Evolutionary conservation across 2,329 filamentous ascomycete species (phyloP), one percentile per base, ranked within the genome.

Genomic region (Xylaria sp.): DNA sequence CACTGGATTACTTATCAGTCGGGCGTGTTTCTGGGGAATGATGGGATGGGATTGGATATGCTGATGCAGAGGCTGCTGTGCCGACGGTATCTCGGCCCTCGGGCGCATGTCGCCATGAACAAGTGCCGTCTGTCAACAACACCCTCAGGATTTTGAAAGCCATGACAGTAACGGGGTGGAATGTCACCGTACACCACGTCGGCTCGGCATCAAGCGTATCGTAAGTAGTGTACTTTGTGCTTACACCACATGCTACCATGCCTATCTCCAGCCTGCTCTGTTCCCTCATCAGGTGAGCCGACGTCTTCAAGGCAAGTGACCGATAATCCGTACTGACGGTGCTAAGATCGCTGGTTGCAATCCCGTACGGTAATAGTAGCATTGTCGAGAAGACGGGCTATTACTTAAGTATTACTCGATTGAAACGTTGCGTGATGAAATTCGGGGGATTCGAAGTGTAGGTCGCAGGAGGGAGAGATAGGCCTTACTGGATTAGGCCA

Each of bases 391-490:
- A 42, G 37, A 13, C 13, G 37, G 37, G 39, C 64, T 60, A 44
- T 57, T 64, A 64, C 57, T 60, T 59, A 64, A 64, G 16, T 34
- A 59, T 64, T 62, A 64, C 60, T 62, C 60, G 62, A 64, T n/a
- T 5, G 47, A 48, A 42, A 42, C 11, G 11, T 30, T 30, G 23
- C 23, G 23, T 30, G 23, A 30, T 30, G 23, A 30, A 5, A 4
- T 30, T 30, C 23, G 23, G 23, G 23, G 5, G 23, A 30, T 30
- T 60, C 37, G 53, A 52, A 55, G 37, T 42, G 37, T 42, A 55
- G 34, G 8, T 11, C 42, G 34, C 23, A 13, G 11, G 7, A 16
- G 9, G 37, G 10, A 2, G 30, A 6, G 16, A 37, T 54, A 19
- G 44, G 13, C 16, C 42, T 59, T 58, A 42, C 56, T 42, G 4